Conservation (phyloP, 257 asterid species). For the Nicotiana sylvestris region DNA sequence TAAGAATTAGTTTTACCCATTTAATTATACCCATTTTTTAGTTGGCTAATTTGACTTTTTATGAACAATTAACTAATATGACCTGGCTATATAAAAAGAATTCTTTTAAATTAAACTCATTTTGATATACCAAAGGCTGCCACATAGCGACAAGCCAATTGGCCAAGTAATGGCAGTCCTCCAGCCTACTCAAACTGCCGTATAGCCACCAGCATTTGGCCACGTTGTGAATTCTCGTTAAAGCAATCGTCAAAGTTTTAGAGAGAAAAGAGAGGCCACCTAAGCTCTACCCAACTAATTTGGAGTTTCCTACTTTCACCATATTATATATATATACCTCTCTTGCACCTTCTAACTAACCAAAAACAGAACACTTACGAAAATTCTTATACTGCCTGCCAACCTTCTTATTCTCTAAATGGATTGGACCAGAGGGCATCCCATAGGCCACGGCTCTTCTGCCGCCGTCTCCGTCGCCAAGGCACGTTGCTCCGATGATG, state of each 20-base stretch:
- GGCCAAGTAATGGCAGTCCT: conserved; percentile 30
- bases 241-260: conserved; percentile 38
- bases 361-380: not conserved
- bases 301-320: conserved; percentile 26
- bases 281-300: conserved; percentile 59
- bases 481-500: conserved; percentile 16
- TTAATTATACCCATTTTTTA: too few relatives aligned
- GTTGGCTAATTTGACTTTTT: too few relatives aligned
- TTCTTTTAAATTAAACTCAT: not conserved
- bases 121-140: not conserved
- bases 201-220: conserved; percentile 30
- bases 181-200: conserved; percentile 25
- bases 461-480: conserved; percentile 61
- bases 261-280: conserved; percentile 5
- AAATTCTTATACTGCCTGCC: not conserved
- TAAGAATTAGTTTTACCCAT: not conserved
- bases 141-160: conserved; percentile 27
- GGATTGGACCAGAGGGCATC: conserved; percentile 75
- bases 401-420: conserved; percentile 15
- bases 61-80: too few relatives aligned
- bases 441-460: conserved; percentile 64
- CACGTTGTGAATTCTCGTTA: conserved; percentile 55
- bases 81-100: too few relatives aligned
- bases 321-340: not conserved
- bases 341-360: conserved; percentile 12